Conservation (phyloP, 1,284 basidiomycete species). For the Irpex rosettiformis region DNA sequence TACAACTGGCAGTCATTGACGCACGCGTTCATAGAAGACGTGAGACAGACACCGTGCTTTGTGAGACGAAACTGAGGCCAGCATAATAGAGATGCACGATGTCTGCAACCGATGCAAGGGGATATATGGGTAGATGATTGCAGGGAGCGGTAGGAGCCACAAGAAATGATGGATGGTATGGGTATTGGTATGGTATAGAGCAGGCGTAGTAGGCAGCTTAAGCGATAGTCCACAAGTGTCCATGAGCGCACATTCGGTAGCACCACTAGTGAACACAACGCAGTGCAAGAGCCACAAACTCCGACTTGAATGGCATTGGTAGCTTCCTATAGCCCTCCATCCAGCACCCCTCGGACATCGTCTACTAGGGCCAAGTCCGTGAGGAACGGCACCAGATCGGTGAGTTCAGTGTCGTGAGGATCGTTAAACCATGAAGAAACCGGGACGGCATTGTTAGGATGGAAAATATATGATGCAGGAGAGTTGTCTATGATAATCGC, state of each 20-base stretch:
- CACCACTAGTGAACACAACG: not conserved
- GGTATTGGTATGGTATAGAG: not conserved
- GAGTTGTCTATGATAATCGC: constrained; percentile 99
- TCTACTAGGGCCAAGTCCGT: constrained; percentile 81
- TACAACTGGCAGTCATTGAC: too few species aligned
- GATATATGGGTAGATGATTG: not conserved
- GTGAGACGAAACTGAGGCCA: too few species aligned
- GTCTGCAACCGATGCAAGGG: not conserved
- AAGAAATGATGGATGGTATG: not conserved
- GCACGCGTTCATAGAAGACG: too few species aligned
- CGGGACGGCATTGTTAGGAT: constrained; percentile 97
- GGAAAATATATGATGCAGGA: constrained; percentile 98
- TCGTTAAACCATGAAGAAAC: constrained; percentile 99
- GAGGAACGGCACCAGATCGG: constrained; percentile 92
- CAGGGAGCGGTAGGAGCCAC: not conserved
- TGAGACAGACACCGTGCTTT: not conserved
- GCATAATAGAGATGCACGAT: too few species aligned
- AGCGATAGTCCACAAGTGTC: not conserved
- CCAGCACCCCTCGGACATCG: constrained; percentile 88
- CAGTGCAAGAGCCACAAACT: not conserved
- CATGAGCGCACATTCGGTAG: constrained; percentile 1
- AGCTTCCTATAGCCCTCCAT: not conserved
- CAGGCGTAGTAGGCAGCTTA: not conserved
- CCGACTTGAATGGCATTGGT: not conserved
- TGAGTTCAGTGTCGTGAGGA: constrained; percentile 95